Evolutionary conservation across 768 basidiomycete genomes (phyloP), one percentile per base, ranked within the genome.

Genomic region (Psilocybe azurescens): DNA sequence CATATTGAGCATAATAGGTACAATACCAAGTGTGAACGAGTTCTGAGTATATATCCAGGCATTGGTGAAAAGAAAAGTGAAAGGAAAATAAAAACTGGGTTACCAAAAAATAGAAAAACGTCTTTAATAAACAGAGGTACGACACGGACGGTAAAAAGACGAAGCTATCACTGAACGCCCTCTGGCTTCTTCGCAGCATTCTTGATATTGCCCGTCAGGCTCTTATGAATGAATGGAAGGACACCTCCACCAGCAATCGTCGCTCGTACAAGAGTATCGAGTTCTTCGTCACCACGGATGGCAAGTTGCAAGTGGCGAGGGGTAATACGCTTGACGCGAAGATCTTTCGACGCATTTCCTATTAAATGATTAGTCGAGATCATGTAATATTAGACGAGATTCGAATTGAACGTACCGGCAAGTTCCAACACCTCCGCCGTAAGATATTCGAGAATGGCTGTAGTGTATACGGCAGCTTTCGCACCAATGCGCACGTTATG

Each of bases 331-430:
- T 97, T 98, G 51, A 97, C 95, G 53, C 91, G 87, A n/a, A 97
- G 85, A 79, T 99, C 96, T 72, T 97, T 97, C 2, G 95, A 97
- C 30, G 96, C 96, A 74, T 98, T 98, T 24, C 96, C 95, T 96
- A n/a, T 30, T 10, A 14, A 62, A 14, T 46, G 13, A 28, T 36
- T 18, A 20, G 48, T 57, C 57, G 59, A 44, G 7, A 28, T 36
- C 8, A 41, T 28, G 33, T 11, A 36, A 6, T 1, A 59, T 18
- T 18, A 41, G 5, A 49, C 24, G 20, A 48, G 3, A 24, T 6
- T 41, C 9, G 20, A 32, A 44, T 50, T 18, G 29, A 24, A 78
- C 90, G 63, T 66, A 95, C 95, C 96, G 59, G 96, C 96, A 53
- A 98, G 86, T 74, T 98, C 96, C 56, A 99, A 80, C 8, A 99